Percentiles rank a stretch among this genome's conserved stretches.
These are phyloP conservation scores for Aureobasidium pullulans DNA, from an alignment of 2,329 filamentous ascomycete genomes.

Conservation along the genomic window DNA sequence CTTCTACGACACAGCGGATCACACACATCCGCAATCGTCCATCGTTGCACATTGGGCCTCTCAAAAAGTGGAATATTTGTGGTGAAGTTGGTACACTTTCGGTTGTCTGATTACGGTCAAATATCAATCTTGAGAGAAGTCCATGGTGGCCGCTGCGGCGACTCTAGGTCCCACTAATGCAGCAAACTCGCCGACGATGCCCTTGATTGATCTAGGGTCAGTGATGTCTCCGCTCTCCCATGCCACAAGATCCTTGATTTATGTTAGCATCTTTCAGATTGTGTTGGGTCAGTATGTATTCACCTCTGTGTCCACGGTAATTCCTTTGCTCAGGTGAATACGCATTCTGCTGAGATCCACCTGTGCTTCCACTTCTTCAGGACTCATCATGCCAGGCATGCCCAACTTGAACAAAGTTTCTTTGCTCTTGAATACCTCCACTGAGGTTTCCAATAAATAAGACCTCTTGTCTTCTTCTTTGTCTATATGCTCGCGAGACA, in stretches of 20 bases:
- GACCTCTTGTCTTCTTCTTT: slow-evolving; percentile 19
- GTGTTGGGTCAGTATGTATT: slow-evolving; percentile 9
- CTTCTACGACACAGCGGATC: too few species aligned
- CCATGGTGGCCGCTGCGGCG: slow-evolving; percentile 50
- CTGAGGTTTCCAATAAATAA: slow-evolving; percentile 17
- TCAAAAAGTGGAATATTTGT: too few species aligned
- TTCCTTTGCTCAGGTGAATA: slow-evolving; percentile 39
- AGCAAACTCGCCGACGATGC: slow-evolving; percentile 58
- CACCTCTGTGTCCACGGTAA: slow-evolving; percentile 29
- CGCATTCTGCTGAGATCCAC: slow-evolving; percentile 54
- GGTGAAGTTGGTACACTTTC: too few species aligned
- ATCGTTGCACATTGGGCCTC: too few species aligned
- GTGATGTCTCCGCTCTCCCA: slow-evolving; percentile 51
- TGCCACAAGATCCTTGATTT: slow-evolving; percentile 42
- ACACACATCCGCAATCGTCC: too few species aligned
- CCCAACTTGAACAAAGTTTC: slow-evolving; percentile 51
- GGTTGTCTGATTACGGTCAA: not conserved
- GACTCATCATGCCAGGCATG: slow-evolving; percentile 60
- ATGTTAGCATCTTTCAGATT: not conserved
- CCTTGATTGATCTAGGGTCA: slow-evolving; percentile 49
- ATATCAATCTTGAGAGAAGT: slow-evolving; percentile 35
- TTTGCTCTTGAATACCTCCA: slow-evolving; percentile 28
- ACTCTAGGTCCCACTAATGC: slow-evolving; percentile 58
- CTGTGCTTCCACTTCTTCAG: slow-evolving; percentile 43
- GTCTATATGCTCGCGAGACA: slow-evolving; percentile 28